A percentile compares a stretch with the other conserved stretches of the same genome.
phyloP scores from a whole-genome alignment of 805 yeast species.

The Yarrowia keelungensis region DNA sequence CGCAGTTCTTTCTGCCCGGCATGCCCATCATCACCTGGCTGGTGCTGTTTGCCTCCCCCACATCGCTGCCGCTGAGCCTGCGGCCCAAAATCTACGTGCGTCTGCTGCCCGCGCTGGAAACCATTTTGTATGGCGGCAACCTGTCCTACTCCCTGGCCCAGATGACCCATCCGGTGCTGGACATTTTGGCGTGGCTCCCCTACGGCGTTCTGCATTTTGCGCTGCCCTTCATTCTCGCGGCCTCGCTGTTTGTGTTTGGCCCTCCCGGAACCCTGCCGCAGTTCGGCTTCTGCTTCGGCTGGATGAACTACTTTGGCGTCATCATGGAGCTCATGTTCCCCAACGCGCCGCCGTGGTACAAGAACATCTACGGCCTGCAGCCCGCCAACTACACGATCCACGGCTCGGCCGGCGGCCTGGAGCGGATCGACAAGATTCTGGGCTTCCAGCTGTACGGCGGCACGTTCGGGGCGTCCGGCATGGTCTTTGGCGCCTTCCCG shows the following conservation, averaged over 20 bases:
- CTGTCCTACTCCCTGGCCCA: slow-evolving; percentile 83
- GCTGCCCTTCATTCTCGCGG: slow-evolving; percentile 88
- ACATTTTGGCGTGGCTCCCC: slow-evolving; percentile 93
- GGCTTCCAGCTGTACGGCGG: slow-evolving; percentile 85
- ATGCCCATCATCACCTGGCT: slow-evolving; percentile 88
- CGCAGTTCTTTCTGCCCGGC: slow-evolving; percentile 84
- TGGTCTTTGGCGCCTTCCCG: slow-evolving; percentile 88
- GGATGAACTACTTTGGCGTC: slow-evolving; percentile 89
- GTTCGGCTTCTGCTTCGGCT: slow-evolving; percentile 93
- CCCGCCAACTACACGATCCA: slow-evolving; percentile 91
- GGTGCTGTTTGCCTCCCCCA: slow-evolving; percentile 76
- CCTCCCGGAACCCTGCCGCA: slow-evolving; percentile 87
- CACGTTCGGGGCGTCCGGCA: slow-evolving; percentile 83
- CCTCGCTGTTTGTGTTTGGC: slow-evolving; percentile 78
- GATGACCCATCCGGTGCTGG: slow-evolving; percentile 67
- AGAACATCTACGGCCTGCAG: slow-evolving; percentile 77
- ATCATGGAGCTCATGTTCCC: slow-evolving; percentile 82
- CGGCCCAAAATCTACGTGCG: slow-evolving; percentile 91
- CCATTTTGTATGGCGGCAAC: slow-evolving; percentile 90
- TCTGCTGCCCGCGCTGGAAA: slow-evolving; percentile 88
- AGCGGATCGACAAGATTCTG: slow-evolving; percentile 78
- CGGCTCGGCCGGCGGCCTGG: slow-evolving; percentile 96
- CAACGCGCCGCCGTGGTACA: slow-evolving; percentile 98
- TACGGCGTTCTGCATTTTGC: slow-evolving; percentile 90
- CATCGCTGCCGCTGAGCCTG: slow-evolving; percentile 72